These are phyloP conservation scores for Musa acuminata DNA, from an alignment of 176 grass and related monocot genomes.

Conservation along the genomic window DNA sequence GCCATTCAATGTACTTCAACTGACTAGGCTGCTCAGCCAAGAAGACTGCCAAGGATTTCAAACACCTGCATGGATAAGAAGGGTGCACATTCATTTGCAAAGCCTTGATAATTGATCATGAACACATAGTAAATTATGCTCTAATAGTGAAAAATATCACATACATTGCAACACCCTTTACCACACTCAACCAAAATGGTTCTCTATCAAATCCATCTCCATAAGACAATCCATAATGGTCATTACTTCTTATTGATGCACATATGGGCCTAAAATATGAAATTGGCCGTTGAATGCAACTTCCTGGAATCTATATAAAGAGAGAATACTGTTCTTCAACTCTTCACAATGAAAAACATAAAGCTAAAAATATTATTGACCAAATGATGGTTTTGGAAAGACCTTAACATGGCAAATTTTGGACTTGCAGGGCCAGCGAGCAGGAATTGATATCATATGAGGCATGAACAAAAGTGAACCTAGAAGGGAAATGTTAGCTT, in stretches of 20 bases:
- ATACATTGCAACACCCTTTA: conserved; percentile 35
- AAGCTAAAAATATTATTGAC: background rate
- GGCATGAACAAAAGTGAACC: conserved; percentile 16
- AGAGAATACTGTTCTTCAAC: background rate
- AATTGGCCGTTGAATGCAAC: conserved; percentile 4
- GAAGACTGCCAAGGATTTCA: conserved; percentile 53
- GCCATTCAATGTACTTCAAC: conserved; percentile 87
- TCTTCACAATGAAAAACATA: background rate
- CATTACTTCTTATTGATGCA: conserved; percentile 22
- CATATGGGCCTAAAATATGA: conserved; percentile 12
- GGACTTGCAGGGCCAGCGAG: conserved; percentile 10
- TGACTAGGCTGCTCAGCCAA: conserved; percentile 75
- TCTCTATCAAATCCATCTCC: conserved; percentile 21
- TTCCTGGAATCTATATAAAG: conserved; percentile 13
- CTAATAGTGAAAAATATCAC: background rate
- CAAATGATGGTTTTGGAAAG: background rate
- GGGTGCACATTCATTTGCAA: conserved; percentile 17
- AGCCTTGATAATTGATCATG: background rate
- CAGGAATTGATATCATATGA: background rate
- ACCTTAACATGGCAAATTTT: conserved; percentile 26
- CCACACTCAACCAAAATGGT: conserved; percentile 30
- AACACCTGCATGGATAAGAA: conserved; percentile 36
- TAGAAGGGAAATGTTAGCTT: conserved; percentile 4
- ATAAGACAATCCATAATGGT: conserved; percentile 13
- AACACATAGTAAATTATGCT: background rate